These are phyloP conservation scores for Paracoccidioides lutzii DNA, from an alignment of 2,329 filamentous ascomycete genomes.

Conservation along the genomic window DNA sequence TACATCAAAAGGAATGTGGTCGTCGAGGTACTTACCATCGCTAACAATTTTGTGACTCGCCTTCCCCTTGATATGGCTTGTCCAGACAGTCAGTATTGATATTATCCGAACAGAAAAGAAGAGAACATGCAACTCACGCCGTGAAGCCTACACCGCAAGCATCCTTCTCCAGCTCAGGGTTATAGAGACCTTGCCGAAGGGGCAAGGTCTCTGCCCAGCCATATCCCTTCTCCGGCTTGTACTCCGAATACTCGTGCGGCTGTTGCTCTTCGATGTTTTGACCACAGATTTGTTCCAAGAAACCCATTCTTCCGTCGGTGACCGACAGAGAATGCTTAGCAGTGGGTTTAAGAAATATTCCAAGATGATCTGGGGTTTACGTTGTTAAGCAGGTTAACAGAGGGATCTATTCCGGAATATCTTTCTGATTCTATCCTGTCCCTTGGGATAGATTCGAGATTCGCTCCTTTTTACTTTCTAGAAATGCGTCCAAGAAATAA, in stretches of 20 bases:
- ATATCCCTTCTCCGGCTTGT: constrained; percentile 52
- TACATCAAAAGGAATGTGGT: neutral
- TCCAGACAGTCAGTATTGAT: neutral
- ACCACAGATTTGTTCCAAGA: constrained; percentile 37
- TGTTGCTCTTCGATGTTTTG: constrained; percentile 34
- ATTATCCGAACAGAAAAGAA: neutral
- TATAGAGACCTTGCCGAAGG: constrained; percentile 96
- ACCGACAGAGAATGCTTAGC: constrained; percentile 26
- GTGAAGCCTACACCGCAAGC: constrained; percentile 98
- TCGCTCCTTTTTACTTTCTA: neutral
- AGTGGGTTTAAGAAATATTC: neutral
- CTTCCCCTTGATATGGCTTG: constrained; percentile 91
- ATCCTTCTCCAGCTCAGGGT: constrained; percentile 95
- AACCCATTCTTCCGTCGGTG: constrained; percentile 39
- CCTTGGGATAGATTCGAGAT: neutral
- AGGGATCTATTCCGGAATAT: too few species aligned
- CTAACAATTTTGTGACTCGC: constrained; percentile 96
- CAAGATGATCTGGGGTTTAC: neutral
- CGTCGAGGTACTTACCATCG: constrained; percentile 56
- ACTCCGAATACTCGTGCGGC: constrained; percentile 39
- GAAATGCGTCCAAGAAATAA: neutral
- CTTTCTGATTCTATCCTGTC: neutral
- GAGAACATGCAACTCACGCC: constrained; percentile 51
- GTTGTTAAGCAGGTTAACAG: neutral
- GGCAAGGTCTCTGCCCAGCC: constrained; percentile 92